phyloP scores from a whole-genome alignment of 108 stramenopile species.

The Nitzschia sp. region DNA sequence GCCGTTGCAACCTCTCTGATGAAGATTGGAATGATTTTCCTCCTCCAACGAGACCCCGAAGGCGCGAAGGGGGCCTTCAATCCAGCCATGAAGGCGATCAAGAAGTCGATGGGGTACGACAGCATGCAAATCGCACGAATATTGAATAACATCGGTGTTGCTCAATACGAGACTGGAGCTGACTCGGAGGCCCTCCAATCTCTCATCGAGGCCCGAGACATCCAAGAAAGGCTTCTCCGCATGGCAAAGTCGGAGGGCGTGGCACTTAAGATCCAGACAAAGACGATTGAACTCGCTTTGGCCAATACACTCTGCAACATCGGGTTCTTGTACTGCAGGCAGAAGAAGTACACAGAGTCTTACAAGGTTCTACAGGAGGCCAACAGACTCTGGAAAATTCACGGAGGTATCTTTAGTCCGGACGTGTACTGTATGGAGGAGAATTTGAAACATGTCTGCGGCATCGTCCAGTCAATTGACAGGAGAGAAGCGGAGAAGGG shows the following conservation, averaged over 20 bases:
- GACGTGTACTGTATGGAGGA: conserved; percentile 7
- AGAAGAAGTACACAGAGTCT: conserved; percentile 3
- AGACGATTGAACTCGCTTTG: conserved; percentile 24
- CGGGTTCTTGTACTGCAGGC: conserved; percentile 15
- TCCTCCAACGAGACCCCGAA: conserved; percentile 47
- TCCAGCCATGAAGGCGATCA: conserved; percentile 54
- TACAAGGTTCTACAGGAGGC: background rate
- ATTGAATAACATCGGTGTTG: conserved; percentile 77
- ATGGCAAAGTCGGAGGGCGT: conserved; percentile 6
- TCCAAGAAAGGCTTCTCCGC: conserved; percentile 53
- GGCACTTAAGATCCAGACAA: background rate
- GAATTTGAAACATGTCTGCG: background rate
- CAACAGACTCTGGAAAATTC: background rate
- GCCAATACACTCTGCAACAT: conserved; percentile 22
- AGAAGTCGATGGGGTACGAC: conserved; percentile 36
- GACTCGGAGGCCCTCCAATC: conserved; percentile 38
- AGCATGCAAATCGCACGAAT: conserved; percentile 61
- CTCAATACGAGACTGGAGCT: conserved; percentile 52
- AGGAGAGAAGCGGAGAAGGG: too few species aligned
- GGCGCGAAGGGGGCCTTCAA: conserved; percentile 55
- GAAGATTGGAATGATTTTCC: conserved; percentile 66
- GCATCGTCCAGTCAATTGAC: background rate
- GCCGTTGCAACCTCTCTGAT: conserved; percentile 64
- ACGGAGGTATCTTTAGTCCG: background rate
- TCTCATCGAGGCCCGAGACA: conserved; percentile 67